Percentiles rank a stretch among this genome's conserved stretches.
phyloP scores from a whole-genome alignment of 306 rosid species.

The Cicer pinnatifidum region DNA sequence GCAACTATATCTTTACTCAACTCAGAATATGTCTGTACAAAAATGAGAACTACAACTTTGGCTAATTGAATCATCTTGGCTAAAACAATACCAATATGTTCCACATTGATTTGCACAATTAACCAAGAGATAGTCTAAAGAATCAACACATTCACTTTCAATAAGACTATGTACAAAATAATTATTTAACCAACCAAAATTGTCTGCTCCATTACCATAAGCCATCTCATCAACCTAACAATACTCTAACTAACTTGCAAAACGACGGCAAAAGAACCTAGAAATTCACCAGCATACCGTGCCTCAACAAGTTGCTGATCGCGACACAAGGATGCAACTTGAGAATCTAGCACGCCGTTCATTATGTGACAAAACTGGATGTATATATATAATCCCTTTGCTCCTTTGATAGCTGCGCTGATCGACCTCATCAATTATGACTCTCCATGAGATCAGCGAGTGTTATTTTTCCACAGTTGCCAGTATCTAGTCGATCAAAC shows the following conservation, averaged over 20 bases:
- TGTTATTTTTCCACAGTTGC: conserved; percentile 84
- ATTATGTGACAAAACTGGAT: conserved; percentile 10
- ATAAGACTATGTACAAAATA: conserved; percentile 45
- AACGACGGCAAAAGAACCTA: conserved; percentile 38
- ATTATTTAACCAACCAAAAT: conserved; percentile 38
- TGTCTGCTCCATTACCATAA: conserved; percentile 30
- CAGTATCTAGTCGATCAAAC: conserved; percentile 77
- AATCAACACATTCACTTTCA: conserved; percentile 22
- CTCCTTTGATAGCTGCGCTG: neutral
- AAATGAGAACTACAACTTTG: conserved; percentile 15
- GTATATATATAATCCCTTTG: neutral
- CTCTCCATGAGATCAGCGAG: conserved; percentile 75
- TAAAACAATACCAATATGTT: conserved; percentile 26
- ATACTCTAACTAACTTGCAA: conserved; percentile 23
- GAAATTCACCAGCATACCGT: conserved; percentile 28
- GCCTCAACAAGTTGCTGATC: conserved; percentile 20
- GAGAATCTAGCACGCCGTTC: conserved; percentile 27
- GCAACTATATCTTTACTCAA: conserved; percentile 2
- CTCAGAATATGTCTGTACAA: conserved; percentile 31
- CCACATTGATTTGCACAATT: conserved; percentile 15
- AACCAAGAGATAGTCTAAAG: conserved; percentile 38
- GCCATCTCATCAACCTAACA: conserved; percentile 43
- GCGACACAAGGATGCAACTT: conserved; percentile 37
- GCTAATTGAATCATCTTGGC: conserved; percentile 28
- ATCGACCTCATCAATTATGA: conserved; percentile 42